A percentile compares a stretch with the other conserved stretches of the same genome.
These are phyloP conservation scores for Ustilago loliicola DNA, from an alignment of 1,284 basidiomycete genomes.

Conservation along the genomic window DNA sequence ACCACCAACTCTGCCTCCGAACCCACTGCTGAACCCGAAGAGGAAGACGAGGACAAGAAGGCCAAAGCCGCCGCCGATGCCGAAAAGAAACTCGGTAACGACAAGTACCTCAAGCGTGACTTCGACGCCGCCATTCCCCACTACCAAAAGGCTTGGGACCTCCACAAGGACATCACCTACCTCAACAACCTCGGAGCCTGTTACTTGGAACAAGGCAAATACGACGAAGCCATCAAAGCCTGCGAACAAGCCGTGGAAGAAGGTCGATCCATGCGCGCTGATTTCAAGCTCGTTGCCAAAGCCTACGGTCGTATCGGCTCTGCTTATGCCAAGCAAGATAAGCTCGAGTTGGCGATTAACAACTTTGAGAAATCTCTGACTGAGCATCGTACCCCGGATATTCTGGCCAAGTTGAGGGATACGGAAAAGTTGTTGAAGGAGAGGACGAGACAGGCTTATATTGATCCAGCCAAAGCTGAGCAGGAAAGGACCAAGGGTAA, in stretches of 20 bases:
- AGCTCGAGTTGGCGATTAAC: conserved; percentile 78
- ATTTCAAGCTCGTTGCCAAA: conserved; percentile 76
- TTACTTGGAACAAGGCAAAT: conserved; percentile 93
- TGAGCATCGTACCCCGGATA: conserved; percentile 95
- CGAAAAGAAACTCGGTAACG: conserved; percentile 77
- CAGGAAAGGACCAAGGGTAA: conserved; percentile 92
- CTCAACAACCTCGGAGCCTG: conserved; percentile 79
- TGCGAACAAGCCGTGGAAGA: conserved; percentile 96
- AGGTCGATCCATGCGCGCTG: conserved; percentile 78
- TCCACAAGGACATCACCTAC: conserved; percentile 93
- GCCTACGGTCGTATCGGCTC: conserved; percentile 91
- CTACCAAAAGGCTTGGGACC: conserved; percentile 86
- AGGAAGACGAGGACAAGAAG: conserved; percentile 58
- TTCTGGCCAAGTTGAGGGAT: conserved; percentile 84
- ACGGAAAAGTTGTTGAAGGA: conserved; percentile 85
- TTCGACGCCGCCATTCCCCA: conserved; percentile 69
- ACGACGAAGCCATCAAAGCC: conserved; percentile 88
- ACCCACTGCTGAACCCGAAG: conserved; percentile 23
- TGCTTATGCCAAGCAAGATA: conserved; percentile 85
- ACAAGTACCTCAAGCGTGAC: conserved; percentile 85
- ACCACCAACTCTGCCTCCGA: conserved; percentile 1
- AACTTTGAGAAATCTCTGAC: conserved; percentile 78
- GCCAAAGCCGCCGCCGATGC: conserved; percentile 64
- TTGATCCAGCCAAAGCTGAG: conserved; percentile 88
- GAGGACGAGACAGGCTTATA: conserved; percentile 83